phyloP scores from a whole-genome alignment of 2,329 filamentous ascomycete genomes.

The Pseudogymnoascus sp. region DNA sequence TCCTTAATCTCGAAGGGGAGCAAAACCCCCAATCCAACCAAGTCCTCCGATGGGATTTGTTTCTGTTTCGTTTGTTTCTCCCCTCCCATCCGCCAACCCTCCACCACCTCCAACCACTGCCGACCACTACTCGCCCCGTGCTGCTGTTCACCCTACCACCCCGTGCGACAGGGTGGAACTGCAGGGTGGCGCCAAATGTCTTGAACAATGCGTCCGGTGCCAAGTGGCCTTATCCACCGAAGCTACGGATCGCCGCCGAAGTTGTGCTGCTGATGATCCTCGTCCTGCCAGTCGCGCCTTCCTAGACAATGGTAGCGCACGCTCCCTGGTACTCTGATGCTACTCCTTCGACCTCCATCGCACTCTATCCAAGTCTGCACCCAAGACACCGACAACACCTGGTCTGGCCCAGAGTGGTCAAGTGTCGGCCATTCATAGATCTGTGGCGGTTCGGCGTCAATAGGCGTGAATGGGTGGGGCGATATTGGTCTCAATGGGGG shows the following conservation, averaged over 20 bases:
- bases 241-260: neutral
- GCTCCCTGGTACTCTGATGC: neutral
- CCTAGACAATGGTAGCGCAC: neutral
- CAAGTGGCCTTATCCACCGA: neutral
- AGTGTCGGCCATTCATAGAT: slow-evolving; percentile 6
- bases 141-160: neutral
- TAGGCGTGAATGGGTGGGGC: neutral
- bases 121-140: neutral
- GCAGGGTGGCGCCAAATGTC: neutral
- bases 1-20: neutral
- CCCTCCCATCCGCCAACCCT: neutral
- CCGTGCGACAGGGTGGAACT: neutral
- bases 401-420: neutral
- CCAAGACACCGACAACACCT: neutral
- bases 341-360: neutral
- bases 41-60: neutral
- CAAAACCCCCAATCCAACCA: neutral
- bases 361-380: neutral
- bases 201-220: neutral
- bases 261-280: slow-evolving; percentile 2
- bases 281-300: slow-evolving; percentile 1
- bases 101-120: neutral
- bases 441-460: slow-evolving; percentile 3
- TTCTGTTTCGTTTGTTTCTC: slow-evolving; percentile 2
- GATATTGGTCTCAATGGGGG: neutral